These are phyloP conservation scores for Daldinia childiae DNA, from an alignment of 495 filamentous ascomycete genomes.

Conservation along the genomic window DNA sequence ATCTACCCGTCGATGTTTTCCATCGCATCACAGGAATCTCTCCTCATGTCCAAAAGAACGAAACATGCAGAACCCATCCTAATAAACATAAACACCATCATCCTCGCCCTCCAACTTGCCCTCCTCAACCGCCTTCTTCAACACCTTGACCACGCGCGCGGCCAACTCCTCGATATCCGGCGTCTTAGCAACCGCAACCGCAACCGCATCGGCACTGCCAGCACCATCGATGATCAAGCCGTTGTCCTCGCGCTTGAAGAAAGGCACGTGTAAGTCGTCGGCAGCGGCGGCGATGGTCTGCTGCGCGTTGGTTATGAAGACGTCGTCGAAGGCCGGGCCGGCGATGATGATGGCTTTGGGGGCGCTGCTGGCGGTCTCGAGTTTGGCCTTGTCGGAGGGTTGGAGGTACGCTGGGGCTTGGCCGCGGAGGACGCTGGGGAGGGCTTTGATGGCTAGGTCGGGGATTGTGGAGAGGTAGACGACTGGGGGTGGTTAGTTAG, in stretches of 20 bases:
- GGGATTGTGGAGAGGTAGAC: slow-evolving; percentile 27
- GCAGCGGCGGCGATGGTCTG: slow-evolving; percentile 1
- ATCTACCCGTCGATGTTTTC: background rate
- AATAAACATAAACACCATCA: slow-evolving; percentile 29
- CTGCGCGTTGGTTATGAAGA: slow-evolving; percentile 15
- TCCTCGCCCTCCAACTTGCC: slow-evolving; percentile 33
- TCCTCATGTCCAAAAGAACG: background rate
- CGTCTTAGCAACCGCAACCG: background rate
- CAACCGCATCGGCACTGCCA: too few species aligned
- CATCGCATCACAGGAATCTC: background rate
- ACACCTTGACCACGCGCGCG: slow-evolving; percentile 11
- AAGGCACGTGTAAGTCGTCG: slow-evolving; percentile 13
- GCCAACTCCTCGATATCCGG: background rate
- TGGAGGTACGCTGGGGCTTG: too few species aligned
- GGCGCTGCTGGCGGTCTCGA: background rate
- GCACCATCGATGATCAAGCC: too few species aligned
- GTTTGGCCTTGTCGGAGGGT: too few species aligned
- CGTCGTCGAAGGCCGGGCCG: slow-evolving; percentile 22
- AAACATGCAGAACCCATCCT: background rate
- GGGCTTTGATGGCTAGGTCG: slow-evolving; percentile 14
- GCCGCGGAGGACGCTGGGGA: slow-evolving; percentile 7
- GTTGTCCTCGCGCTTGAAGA: slow-evolving; percentile 22
- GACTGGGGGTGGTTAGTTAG: slow-evolving; percentile 10
- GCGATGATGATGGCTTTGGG: slow-evolving; percentile 26
- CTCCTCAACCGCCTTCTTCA: slow-evolving; percentile 30